Conservation (phyloP, 768 basidiomycete genomes). For the Collybiopsis luxurians region DNA sequence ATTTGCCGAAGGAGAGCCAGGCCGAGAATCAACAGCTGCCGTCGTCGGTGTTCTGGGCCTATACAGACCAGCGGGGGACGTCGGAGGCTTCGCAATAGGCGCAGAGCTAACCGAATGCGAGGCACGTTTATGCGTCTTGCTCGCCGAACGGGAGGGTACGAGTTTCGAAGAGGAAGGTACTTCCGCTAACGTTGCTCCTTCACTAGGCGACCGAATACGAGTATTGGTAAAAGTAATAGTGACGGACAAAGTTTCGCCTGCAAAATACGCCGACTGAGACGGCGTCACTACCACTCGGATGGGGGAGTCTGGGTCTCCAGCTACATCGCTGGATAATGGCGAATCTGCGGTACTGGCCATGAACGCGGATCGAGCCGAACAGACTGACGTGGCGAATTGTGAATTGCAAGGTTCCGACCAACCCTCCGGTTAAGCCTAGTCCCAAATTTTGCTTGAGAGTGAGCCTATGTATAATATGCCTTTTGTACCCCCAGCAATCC, state of each 20-base stretch:
- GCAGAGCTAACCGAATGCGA: slow-evolving; percentile 84
- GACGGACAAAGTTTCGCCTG: slow-evolving; percentile 84
- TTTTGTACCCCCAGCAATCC: no score
- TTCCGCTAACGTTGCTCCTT: not conserved
- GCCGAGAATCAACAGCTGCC: not conserved
- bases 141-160: slow-evolving; percentile 25
- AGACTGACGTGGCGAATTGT: slow-evolving; percentile 4
- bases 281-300: slow-evolving; percentile 75
- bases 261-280: slow-evolving; percentile 87
- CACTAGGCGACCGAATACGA: slow-evolving; percentile 41
- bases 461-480: no score
- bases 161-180: slow-evolving; percentile 22
- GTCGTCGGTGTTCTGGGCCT: slow-evolving; percentile 41
- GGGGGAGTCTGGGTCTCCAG: slow-evolving; percentile 34
- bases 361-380: no score
- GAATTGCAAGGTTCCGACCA: not conserved
- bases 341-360: not conserved
- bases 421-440: not conserved
- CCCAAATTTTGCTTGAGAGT: no score
- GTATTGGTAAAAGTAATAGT: slow-evolving; percentile 88
- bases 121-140: slow-evolving; percentile 61
- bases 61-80: slow-evolving; percentile 56
- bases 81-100: slow-evolving; percentile 77
- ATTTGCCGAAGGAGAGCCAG: not conserved
- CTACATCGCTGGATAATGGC: not conserved